Base-by-base conservation (phyloP, 169 alveolate genomes). In the Babesia ovis region DNA sequence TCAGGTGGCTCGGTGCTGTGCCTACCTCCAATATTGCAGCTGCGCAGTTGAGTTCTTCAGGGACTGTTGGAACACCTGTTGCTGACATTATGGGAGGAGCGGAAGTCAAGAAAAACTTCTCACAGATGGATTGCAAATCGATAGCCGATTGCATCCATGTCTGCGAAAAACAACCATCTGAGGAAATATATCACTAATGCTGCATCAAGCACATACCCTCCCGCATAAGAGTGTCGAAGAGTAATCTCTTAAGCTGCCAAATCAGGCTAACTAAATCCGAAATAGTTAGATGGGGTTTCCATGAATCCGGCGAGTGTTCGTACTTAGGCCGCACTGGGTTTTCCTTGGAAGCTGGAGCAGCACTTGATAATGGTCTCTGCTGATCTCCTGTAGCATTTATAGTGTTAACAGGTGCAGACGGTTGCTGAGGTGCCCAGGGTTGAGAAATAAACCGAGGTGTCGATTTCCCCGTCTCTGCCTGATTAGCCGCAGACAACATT, bases 121-220 rank as follows among this genome's bases (percentile, higher is more conserved):
- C 93, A 64, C 93, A 84, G 51, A 51, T 75, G 46, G 27, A 43
- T 42, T 79, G 91, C 27, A 81, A 74, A 45, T 79, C 79, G 25
- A 59, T 5, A 48, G 93, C 93, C 42, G 80, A 79, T 27, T 53
- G 48, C 54, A 84, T 68, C 93, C 93, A 88, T n/a, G 77, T 57
- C 39, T 51, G 37, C 22, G 72, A 68, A 60, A 76, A 86, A 27
- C 68, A 58, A 0, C 92, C 90, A 54, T 83, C 92, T 27, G 70
- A 32, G 48, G 48, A 39, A 29, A 23, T 41, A 71, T 46, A 18
- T 31, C 11, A 53, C 20, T 18, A 8, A 4, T n/a, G 2, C 20
- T 14, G 11, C 4, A 16, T 57, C 27, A 3, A 18, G 3, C 12
- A 1, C 83, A 37, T 39, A 77, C 86, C 81, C 45, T 45, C 37